Conservation (phyloP, 805 yeast genomes). For the Lipomyces sp. region DNA sequence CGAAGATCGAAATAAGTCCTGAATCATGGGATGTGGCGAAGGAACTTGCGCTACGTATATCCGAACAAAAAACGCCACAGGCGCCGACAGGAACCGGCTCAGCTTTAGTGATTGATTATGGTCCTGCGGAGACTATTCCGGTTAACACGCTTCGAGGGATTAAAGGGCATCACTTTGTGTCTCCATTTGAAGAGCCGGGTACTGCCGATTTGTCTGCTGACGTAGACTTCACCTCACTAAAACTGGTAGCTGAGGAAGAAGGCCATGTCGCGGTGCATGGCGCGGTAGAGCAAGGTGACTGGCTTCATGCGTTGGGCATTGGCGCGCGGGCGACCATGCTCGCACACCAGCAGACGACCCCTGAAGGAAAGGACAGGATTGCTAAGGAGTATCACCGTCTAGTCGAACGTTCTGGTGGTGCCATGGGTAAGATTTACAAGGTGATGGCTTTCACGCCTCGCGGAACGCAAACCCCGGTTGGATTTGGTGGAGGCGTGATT, state of each 20-base stretch:
- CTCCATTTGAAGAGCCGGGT: conserved; percentile 78
- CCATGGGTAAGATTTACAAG: conserved; percentile 80
- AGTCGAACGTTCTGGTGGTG: conserved; percentile 60
- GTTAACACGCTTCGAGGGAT: conserved; percentile 77
- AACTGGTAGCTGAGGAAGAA: conserved; percentile 45
- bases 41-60: conserved; percentile 56
- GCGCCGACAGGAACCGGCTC: conserved; percentile 57
- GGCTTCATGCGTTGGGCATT: conserved; percentile 76
- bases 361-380: conserved; percentile 58
- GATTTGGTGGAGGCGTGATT: conserved; percentile 53
- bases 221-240: conserved; percentile 74
- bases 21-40: conserved; percentile 65
- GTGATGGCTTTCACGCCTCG: conserved; percentile 65
- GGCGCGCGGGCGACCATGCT: conserved; percentile 63
- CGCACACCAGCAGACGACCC: conserved; percentile 50
- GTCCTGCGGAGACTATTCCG: conserved; percentile 66
- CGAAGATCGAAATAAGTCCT: conserved; percentile 74
- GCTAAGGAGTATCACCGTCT: conserved; percentile 64
- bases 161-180: conserved; percentile 69
- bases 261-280: conserved; percentile 51
- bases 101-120: conserved; percentile 78
- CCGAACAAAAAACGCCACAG: conserved; percentile 21
- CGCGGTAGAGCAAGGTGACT: conserved; percentile 76
- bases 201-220: conserved; percentile 81
- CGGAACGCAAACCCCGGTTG: conserved; percentile 53